These are phyloP conservation scores for Calocybe cyanea DNA, from an alignment of 768 basidiomycete genomes.

Conservation along the genomic window DNA sequence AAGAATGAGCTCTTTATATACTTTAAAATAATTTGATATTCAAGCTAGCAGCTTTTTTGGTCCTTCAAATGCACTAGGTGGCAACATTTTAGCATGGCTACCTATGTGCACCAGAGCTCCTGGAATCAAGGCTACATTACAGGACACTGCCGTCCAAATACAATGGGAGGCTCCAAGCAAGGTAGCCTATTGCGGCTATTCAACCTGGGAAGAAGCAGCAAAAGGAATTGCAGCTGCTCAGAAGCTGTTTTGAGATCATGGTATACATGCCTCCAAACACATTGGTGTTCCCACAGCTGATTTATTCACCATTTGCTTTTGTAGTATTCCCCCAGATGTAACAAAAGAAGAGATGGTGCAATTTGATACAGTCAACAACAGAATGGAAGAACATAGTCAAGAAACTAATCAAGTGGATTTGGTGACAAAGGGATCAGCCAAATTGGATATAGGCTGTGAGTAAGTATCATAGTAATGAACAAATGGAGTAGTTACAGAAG, in stretches of 20 bases:
- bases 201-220: conserved; percentile 42
- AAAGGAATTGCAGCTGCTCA: conserved; percentile 42
- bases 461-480: too few species aligned
- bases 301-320: conserved; percentile 56
- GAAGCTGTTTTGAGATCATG: conserved; percentile 32
- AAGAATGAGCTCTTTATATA: too few species aligned
- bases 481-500: too few species aligned
- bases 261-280: conserved; percentile 47
- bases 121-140: conserved; percentile 34
- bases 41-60: conserved; percentile 51
- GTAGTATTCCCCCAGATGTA: conserved; percentile 44
- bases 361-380: too few species aligned
- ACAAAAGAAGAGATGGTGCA: conserved; percentile 37
- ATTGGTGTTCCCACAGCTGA: conserved; percentile 57
- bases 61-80: conserved; percentile 34
- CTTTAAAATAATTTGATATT: too few species aligned
- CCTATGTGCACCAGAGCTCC: conserved; percentile 38
- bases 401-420: conserved; percentile 34
- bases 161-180: conserved; percentile 56
- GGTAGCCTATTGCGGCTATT: conserved; percentile 63
- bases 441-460: too few species aligned
- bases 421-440: too few species aligned
- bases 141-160: conserved; percentile 54
- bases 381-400: conserved; percentile 46
- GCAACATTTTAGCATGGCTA: conserved; percentile 40